Evolutionary conservation across 2,329 filamentous ascomycete species (phyloP).

Genomic region (Verticillium dahliae): DNA sequence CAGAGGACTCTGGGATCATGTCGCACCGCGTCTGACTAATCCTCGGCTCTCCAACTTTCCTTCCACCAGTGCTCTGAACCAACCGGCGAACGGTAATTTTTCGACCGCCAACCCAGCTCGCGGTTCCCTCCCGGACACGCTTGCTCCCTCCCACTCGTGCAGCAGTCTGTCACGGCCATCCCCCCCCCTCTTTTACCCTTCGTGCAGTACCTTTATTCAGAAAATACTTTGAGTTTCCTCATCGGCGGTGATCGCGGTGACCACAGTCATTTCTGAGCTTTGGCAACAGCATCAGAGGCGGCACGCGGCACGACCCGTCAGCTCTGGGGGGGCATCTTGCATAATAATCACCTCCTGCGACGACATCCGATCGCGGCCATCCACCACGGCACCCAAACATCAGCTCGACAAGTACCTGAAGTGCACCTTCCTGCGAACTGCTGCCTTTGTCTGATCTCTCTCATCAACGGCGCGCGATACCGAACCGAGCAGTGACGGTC

Average conservation of each 20-base stretch:
- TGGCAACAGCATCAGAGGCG: not conserved
- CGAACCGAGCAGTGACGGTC: slow-evolving; percentile 10
- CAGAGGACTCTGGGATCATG: not conserved
- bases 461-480: not conserved
- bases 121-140: not conserved
- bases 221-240: not conserved
- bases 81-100: slow-evolving; percentile 1
- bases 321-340: not conserved
- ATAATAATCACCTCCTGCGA: not conserved
- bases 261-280: not conserved
- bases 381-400: not conserved
- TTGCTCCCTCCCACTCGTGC: not conserved
- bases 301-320: not conserved
- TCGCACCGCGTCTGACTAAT: not conserved
- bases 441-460: not conserved
- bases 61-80: not conserved
- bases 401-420: not conserved
- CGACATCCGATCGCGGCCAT: not conserved
- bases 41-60: not conserved
- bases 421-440: not conserved
- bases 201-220: not conserved
- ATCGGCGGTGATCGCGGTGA: not conserved
- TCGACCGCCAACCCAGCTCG: not conserved
- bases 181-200: not conserved
- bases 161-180: not conserved